phyloP scores from a whole-genome alignment of 2,329 filamentous ascomycete species.

The Stachybotrys chlorohalonatus region DNA sequence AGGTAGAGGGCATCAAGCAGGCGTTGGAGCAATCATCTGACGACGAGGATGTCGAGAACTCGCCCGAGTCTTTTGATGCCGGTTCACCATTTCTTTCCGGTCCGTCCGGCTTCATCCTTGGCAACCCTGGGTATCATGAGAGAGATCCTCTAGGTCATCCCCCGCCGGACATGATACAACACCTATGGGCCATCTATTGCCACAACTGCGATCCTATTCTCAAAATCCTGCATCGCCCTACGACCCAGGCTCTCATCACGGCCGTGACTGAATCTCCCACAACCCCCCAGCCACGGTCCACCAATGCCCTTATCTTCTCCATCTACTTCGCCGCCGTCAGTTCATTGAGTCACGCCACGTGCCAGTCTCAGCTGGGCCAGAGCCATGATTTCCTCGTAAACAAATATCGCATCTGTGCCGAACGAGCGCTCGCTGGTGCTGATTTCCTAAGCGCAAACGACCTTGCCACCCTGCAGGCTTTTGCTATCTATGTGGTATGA shows the following conservation, averaged over 20 bases:
- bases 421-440: constrained; percentile 29
- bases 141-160: constrained; percentile 21
- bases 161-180: constrained; percentile 24
- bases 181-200: constrained; percentile 25
- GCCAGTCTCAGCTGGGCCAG: constrained; percentile 21
- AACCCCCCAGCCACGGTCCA: constrained; percentile 8
- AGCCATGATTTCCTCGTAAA: constrained; percentile 20
- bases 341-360: constrained; percentile 21
- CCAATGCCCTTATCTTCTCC: constrained; percentile 27
- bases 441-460: constrained; percentile 32
- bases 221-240: constrained; percentile 35
- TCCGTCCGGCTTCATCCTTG: constrained; percentile 17
- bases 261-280: constrained; percentile 13
- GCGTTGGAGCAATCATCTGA: constrained; percentile 33
- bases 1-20: constrained; percentile 35
- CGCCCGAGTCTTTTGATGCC: constrained; percentile 16
- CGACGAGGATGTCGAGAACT: constrained; percentile 23
- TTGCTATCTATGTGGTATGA: constrained; percentile 29
- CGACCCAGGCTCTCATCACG: constrained; percentile 18
- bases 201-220: constrained; percentile 32
- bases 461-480: constrained; percentile 30
- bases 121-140: constrained; percentile 13
- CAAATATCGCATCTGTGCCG: constrained; percentile 22
- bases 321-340: constrained; percentile 32
- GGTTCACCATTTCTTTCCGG: constrained; percentile 10